phyloP scores from a whole-genome alignment of 306 rosid species.

The Cyamopsis tetragonoloba region DNA sequence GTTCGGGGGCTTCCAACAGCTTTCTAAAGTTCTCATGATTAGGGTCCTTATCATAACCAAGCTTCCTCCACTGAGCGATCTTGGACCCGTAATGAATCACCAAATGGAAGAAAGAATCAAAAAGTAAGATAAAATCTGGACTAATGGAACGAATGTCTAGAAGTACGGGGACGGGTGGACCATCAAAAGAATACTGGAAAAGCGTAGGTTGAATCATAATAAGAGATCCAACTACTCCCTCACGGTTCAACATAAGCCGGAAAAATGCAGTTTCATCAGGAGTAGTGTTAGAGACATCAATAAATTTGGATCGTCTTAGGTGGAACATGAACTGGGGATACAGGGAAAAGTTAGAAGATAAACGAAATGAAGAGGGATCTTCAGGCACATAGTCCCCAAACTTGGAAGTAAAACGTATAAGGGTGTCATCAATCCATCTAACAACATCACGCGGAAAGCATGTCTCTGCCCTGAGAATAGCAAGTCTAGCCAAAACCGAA shows the following conservation, averaged over 20 bases:
- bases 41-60: conserved; percentile 77
- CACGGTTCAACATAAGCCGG: conserved; percentile 75
- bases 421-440: conserved; percentile 82
- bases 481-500: conserved; percentile 81
- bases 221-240: conserved; percentile 80
- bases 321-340: conserved; percentile 92
- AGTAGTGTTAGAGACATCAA: conserved; percentile 68
- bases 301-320: conserved; percentile 83
- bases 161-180: conserved; percentile 85
- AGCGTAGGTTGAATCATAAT: conserved; percentile 96
- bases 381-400: conserved; percentile 85
- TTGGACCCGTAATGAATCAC: conserved; percentile 86
- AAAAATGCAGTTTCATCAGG: conserved; percentile 92
- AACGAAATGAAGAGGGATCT: conserved; percentile 76
- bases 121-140: conserved; percentile 78
- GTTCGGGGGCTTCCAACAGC: conserved; percentile 79
- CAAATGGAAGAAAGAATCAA: conserved; percentile 81
- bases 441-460: conserved; percentile 78
- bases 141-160: conserved; percentile 71
- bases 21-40: conserved; percentile 75
- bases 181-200: conserved; percentile 77
- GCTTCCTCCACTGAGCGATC: conserved; percentile 81
- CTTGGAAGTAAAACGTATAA: conserved; percentile 65
- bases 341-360: conserved; percentile 78
- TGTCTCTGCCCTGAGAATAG: conserved; percentile 72